A percentile compares a stretch with the other conserved stretches of the same genome.
phyloP scores from a whole-genome alignment of 1,139 yeast species.

The Nadsonia commutata region DNA sequence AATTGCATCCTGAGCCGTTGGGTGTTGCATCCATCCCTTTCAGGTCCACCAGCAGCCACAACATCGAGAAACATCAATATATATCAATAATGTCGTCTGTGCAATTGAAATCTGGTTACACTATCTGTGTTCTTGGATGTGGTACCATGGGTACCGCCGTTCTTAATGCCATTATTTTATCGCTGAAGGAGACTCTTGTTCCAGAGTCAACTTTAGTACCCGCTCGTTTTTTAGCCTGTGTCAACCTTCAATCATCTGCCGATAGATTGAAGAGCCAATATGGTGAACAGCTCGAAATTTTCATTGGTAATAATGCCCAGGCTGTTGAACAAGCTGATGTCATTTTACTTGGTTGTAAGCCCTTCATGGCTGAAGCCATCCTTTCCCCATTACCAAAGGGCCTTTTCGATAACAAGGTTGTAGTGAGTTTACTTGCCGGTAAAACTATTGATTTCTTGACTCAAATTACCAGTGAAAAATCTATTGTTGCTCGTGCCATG shows the following conservation, averaged over 20 bases:
- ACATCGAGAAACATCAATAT: too few species aligned
- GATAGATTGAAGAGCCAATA: constrained; percentile 32
- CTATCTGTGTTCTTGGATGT: constrained; percentile 73
- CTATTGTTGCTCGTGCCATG: constrained; percentile 75
- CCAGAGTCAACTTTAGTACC: constrained; percentile 40
- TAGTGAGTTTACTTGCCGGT: constrained; percentile 84
- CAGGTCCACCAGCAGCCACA: too few species aligned
- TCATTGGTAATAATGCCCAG: constrained; percentile 38
- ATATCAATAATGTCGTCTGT: constrained; percentile 6
- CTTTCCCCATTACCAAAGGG: constrained; percentile 27
- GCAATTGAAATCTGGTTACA: constrained; percentile 29
- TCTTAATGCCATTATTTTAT: constrained; percentile 54
- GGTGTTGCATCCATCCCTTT: too few species aligned
- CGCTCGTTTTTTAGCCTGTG: constrained; percentile 58
- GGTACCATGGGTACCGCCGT: constrained; percentile 99
- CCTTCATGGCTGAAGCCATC: constrained; percentile 56
- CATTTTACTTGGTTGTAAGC: constrained; percentile 74
- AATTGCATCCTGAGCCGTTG: too few species aligned
- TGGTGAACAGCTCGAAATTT: constrained; percentile 32
- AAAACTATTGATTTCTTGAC: constrained; percentile 63
- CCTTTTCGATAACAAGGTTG: constrained; percentile 39
- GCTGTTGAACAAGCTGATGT: constrained; percentile 56
- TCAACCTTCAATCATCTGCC: constrained; percentile 40
- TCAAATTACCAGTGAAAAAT: constrained; percentile 29
- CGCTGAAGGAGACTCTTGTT: constrained; percentile 22